Evolutionary conservation across 139 green algal genomes (phyloP).

Genomic region (Chlamydomonas asymmetrica): DNA sequence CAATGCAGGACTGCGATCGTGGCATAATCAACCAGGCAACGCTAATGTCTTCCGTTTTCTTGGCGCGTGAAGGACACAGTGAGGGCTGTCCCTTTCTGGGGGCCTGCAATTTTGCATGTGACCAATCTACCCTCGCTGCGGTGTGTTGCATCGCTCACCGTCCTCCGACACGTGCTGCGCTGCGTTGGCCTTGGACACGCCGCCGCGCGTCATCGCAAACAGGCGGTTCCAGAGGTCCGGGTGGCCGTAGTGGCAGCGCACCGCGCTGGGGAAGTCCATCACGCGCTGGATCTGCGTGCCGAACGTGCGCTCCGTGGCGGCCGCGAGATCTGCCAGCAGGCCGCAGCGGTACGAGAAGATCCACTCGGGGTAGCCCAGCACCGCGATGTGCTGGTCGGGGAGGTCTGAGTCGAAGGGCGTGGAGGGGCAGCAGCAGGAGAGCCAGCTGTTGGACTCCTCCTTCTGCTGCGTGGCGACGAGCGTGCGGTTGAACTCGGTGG

Average conservation of each 20-base stretch:
- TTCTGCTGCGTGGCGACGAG: background rate
- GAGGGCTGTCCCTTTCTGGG: too few species aligned
- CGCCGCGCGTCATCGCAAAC: slow-evolving; percentile 78
- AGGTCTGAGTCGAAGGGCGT: too few species aligned
- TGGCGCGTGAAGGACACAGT: too few species aligned
- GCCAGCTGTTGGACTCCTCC: background rate
- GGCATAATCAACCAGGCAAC: too few species aligned
- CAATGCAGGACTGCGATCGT: too few species aligned
- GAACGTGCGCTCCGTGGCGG: slow-evolving; percentile 75
- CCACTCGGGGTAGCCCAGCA: slow-evolving; percentile 26
- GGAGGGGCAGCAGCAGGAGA: background rate
- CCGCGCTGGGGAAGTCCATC: slow-evolving; percentile 67
- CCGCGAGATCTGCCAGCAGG: slow-evolving; percentile 65
- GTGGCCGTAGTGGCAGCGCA: slow-evolving; percentile 87
- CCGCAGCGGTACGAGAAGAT: slow-evolving; percentile 27
- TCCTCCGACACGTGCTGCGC: slow-evolving; percentile 64
- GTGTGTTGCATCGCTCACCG: too few species aligned
- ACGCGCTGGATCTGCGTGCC: slow-evolving; percentile 75
- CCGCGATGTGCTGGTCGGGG: slow-evolving; percentile 6
- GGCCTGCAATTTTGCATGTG: too few species aligned
- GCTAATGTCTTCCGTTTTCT: too few species aligned
- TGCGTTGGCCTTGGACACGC: slow-evolving; percentile 55
- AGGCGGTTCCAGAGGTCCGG: slow-evolving; percentile 87
- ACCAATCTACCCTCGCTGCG: too few species aligned
- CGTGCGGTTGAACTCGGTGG: slow-evolving; percentile 14